A percentile compares a stretch with the other conserved stretches of the same genome.
Evolutionary conservation across 2,329 filamentous ascomycete genomes (phyloP).

Genomic region (Penicillium sp.): DNA sequence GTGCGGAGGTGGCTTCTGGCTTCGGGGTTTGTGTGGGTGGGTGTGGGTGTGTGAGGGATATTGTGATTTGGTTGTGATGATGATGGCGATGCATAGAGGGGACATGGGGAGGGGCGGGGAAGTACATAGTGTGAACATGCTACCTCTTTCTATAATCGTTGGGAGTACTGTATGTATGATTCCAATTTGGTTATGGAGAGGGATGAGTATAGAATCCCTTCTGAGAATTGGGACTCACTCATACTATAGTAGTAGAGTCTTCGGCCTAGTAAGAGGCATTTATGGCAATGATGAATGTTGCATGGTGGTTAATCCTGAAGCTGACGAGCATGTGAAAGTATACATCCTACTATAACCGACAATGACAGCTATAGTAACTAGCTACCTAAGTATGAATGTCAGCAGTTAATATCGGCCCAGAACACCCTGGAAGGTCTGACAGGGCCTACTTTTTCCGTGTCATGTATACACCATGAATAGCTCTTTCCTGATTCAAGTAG

Average conservation of each 20-base stretch:
- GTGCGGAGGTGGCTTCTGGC: conserved; percentile 7
- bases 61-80: background rate
- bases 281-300: too few relatives aligned
- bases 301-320: background rate
- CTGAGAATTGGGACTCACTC: too few relatives aligned
- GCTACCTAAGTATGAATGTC: background rate
- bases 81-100: background rate
- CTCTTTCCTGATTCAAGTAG: background rate
- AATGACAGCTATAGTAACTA: background rate
- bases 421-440: too few relatives aligned
- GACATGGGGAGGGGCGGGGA: background rate
- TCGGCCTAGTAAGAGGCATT: too few relatives aligned
- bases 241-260: too few relatives aligned
- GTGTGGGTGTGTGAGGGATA: background rate
- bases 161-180: too few relatives aligned
- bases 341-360: too few relatives aligned
- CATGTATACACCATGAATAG: background rate
- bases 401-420: background rate
- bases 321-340: background rate
- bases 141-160: background rate
- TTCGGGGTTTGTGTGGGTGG: conserved; percentile 4
- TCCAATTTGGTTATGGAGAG: too few relatives aligned
- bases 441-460: too few relatives aligned
- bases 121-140: background rate
- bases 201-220: too few relatives aligned